phyloP scores from a whole-genome alignment of 805 yeast species.

The Monosporozyma solicola region DNA sequence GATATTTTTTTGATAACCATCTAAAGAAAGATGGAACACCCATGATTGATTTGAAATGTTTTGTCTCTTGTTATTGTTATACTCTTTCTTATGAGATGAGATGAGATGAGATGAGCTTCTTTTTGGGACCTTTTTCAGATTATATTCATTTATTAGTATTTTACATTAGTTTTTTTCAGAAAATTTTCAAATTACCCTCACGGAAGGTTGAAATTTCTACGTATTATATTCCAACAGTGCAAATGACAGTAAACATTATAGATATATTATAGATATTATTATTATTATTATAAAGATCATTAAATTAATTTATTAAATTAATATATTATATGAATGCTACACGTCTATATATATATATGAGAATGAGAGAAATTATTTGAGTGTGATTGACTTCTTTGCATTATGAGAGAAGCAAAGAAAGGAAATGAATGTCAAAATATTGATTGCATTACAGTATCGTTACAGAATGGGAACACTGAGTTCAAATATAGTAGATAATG shows the following conservation, averaged over 20 bases:
- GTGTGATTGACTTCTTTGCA: neutral
- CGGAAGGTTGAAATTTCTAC: neutral
- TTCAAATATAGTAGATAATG: no score
- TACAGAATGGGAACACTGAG: no score
- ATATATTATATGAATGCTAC: neutral
- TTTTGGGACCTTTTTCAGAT: neutral
- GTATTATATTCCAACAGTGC: no score
- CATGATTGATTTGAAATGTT: constrained; percentile 32
- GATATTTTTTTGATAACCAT: constrained; percentile 90
- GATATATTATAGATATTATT: no score
- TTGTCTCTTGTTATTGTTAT: neutral
- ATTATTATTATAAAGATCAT: no score
- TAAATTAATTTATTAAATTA: neutral
- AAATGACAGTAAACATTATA: no score
- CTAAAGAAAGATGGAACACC: constrained; percentile 98
- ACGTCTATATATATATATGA: neutral
- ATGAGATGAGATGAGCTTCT: constrained; percentile 1
- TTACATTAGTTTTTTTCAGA: neutral
- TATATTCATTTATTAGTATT: neutral
- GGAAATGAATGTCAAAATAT: neutral
- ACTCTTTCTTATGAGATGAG: neutral
- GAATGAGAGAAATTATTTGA: neutral
- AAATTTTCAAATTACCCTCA: constrained; percentile 1
- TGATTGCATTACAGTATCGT: no score
- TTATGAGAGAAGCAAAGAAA: no score